A percentile compares a stretch with the other conserved stretches of the same genome.
Evolutionary conservation across 2,329 filamentous ascomycete genomes (phyloP).

Genomic region (Pseudogymnoascus sp.): DNA sequence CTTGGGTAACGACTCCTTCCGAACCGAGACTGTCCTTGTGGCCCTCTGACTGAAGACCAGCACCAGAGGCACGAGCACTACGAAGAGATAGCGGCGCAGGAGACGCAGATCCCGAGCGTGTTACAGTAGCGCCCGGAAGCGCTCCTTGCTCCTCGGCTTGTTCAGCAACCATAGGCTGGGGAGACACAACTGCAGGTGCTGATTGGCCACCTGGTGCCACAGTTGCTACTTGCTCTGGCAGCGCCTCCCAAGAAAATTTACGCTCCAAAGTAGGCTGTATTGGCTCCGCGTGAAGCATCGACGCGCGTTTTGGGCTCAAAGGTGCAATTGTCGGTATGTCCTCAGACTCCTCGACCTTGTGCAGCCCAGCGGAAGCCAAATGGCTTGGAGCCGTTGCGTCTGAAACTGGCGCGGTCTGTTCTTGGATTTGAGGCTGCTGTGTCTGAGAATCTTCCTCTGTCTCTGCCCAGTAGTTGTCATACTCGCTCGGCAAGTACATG

Average conservation of each 20-base stretch:
- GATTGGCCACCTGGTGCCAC: neutral
- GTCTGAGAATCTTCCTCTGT: slow-evolving; percentile 31
- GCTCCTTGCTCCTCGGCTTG: neutral
- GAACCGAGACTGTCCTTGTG: neutral
- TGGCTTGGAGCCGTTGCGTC: neutral
- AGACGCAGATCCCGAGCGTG: neutral
- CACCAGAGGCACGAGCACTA: neutral
- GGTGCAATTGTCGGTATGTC: slow-evolving; percentile 16
- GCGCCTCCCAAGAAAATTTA: slow-evolving; percentile 39
- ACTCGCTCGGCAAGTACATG: slow-evolving; percentile 55
- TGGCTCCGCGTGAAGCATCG: slow-evolving; percentile 10
- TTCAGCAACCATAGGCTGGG: neutral
- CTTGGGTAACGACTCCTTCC: neutral
- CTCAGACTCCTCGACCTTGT: neutral
- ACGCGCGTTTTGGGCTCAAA: slow-evolving; percentile 13
- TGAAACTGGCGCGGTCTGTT: neutral
- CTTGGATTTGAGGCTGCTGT: slow-evolving; percentile 8
- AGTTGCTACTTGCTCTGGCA: slow-evolving; percentile 16
- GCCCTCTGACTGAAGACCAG: neutral
- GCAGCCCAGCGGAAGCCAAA: neutral
- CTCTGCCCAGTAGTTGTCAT: slow-evolving; percentile 58
- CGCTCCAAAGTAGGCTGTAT: slow-evolving; percentile 10
- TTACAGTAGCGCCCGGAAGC: neutral
- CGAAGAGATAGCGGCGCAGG: neutral
- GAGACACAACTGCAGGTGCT: neutral